Evolutionary conservation across 163 green algal genomes (phyloP).

Genomic region (Prototheca wickerhamii): DNA sequence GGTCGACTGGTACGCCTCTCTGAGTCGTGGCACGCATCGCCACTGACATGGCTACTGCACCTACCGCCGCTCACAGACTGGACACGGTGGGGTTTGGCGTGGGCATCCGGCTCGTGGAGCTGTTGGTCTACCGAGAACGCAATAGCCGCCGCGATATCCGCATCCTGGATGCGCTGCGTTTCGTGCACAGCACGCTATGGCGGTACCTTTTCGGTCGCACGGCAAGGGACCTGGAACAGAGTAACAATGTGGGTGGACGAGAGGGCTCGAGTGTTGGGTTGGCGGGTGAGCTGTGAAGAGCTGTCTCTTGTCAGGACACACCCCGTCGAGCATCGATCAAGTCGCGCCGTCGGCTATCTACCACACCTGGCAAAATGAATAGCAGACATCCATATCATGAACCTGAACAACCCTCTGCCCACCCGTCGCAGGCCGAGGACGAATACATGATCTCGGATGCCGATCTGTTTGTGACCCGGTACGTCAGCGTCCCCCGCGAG

Average conservation of each 20-base stretch:
- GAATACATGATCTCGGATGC: slow-evolving; percentile 97
- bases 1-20: neutral
- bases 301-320: too few relatives aligned
- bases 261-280: neutral
- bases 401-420: neutral
- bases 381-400: neutral
- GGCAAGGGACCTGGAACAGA: slow-evolving; percentile 74
- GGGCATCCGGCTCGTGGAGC: slow-evolving; percentile 74
- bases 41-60: neutral
- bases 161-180: slow-evolving; percentile 73
- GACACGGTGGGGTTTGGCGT: slow-evolving; percentile 76
- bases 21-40: neutral
- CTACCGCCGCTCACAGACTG: slow-evolving; percentile 44
- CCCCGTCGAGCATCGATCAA: too few relatives aligned
- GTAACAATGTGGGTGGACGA: slow-evolving; percentile 49
- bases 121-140: slow-evolving; percentile 69
- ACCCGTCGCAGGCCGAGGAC: slow-evolving; percentile 72
- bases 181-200: slow-evolving; percentile 77
- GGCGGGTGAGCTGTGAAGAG: too few relatives aligned
- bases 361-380: too few relatives aligned
- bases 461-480: slow-evolving; percentile 77
- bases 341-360: too few relatives aligned
- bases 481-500: slow-evolving; percentile 83
- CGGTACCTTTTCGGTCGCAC: slow-evolving; percentile 68
- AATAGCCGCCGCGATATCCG: slow-evolving; percentile 32